These are phyloP conservation scores for Ceratocystis lukuohia DNA, from an alignment of 2,329 filamentous ascomycete genomes.

Conservation along the genomic window DNA sequence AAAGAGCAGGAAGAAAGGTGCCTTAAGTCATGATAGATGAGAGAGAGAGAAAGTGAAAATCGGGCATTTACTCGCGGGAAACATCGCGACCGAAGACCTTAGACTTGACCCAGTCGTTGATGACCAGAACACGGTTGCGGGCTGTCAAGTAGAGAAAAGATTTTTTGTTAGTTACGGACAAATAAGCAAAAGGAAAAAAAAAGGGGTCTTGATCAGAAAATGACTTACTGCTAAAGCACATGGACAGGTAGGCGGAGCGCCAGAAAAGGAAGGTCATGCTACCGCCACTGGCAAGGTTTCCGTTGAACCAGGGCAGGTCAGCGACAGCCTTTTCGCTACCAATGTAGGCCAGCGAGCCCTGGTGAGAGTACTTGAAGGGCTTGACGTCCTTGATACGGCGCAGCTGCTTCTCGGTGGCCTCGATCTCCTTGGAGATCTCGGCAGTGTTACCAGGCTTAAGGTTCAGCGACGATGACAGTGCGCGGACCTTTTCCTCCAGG, in stretches of 20 bases:
- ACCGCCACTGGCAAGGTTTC: slow-evolving; percentile 87
- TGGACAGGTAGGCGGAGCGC: slow-evolving; percentile 94
- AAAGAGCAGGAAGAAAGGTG: not conserved
- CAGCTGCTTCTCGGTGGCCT: slow-evolving; percentile 72
- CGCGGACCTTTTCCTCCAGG: slow-evolving; percentile 61
- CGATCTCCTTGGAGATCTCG: slow-evolving; percentile 60
- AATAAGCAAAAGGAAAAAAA: slow-evolving; percentile 5
- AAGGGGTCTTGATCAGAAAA: slow-evolving; percentile 24
- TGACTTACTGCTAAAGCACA: slow-evolving; percentile 95
- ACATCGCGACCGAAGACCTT: slow-evolving; percentile 95
- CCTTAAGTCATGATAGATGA: not conserved
- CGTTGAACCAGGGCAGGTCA: slow-evolving; percentile 93
- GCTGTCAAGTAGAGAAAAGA: slow-evolving; percentile 35
- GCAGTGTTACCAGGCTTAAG: slow-evolving; percentile 52
- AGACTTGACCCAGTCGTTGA: slow-evolving; percentile 93
- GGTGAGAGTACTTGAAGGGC: slow-evolving; percentile 96
- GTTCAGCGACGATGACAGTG: slow-evolving; percentile 51
- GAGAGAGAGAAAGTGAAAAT: not conserved
- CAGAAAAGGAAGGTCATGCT: slow-evolving; percentile 96
- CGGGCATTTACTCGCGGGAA: slow-evolving; percentile 54
- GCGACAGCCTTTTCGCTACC: slow-evolving; percentile 95
- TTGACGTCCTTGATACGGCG: slow-evolving; percentile 86
- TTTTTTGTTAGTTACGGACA: not conserved
- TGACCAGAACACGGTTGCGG: slow-evolving; percentile 84
- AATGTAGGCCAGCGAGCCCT: slow-evolving; percentile 94